Evolutionary conservation across 495 filamentous ascomycete species (phyloP).

Genomic region (Talaromyces adpressus): DNA sequence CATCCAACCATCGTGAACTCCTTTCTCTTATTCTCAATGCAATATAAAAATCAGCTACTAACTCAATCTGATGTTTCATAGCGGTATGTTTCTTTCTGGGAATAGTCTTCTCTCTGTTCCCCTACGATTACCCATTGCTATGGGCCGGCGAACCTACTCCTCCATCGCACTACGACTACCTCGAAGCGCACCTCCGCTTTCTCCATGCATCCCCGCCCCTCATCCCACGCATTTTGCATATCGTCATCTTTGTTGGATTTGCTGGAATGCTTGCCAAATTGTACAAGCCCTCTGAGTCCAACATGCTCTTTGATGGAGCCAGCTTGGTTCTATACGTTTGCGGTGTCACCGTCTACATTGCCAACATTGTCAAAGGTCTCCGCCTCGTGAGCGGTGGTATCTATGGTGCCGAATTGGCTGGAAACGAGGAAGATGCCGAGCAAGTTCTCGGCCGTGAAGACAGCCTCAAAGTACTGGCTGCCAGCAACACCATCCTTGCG

Average conservation of each 20-base stretch:
- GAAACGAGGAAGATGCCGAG: conserved; percentile 23
- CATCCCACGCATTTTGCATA: conserved; percentile 88
- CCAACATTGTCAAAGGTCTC: conserved; percentile 93
- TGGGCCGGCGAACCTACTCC: conserved; percentile 68
- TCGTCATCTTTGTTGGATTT: conserved; percentile 81
- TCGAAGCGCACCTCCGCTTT: conserved; percentile 82
- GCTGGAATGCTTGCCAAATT: conserved; percentile 89
- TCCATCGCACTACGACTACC: conserved; percentile 61
- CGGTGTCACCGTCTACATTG: conserved; percentile 82
- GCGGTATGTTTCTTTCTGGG: conserved; percentile 95
- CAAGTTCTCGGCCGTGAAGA: conserved; percentile 67
- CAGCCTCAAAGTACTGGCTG: conserved; percentile 81
- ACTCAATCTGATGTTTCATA: conserved; percentile 23
- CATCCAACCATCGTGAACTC: neutral
- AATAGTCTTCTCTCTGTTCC: conserved; percentile 93
- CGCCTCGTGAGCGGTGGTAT: conserved; percentile 57
- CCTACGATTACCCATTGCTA: conserved; percentile 96
- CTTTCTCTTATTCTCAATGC: neutral
- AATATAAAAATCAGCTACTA: neutral
- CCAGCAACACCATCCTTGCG: conserved; percentile 91
- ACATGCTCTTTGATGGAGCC: conserved; percentile 94
- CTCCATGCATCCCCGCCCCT: conserved; percentile 81
- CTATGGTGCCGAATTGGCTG: conserved; percentile 39
- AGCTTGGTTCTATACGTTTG: conserved; percentile 86
- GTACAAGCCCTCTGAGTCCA: conserved; percentile 83